Evolutionary conservation across 202 grass and related monocot genomes (phyloP), one percentile per base, ranked within the genome.

Genomic region (Panicum hallii): DNA sequence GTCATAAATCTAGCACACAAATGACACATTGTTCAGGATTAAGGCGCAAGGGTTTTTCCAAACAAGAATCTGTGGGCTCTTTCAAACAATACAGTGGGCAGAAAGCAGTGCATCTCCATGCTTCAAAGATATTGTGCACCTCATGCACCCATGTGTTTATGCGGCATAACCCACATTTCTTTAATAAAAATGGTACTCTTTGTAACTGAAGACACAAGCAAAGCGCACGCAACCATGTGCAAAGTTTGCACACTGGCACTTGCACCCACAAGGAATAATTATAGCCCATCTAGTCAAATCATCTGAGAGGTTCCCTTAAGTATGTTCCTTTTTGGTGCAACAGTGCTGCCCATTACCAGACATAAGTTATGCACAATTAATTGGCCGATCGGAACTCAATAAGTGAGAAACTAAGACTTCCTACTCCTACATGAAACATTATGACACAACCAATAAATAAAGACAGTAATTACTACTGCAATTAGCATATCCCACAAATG

Each of bases 241-340:
- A 74, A 70, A 84, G 13, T 34, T 61, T 54, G 62, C 42, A n/a
- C 48, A 61, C 13, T 44, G 54, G 74, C 55, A 61, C 74, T 77
- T 28, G 70, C 60, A 49, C 20, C 46, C 23, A 36, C 4, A 22
- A 40, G 58, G 41, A 63, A 16, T 38, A 78, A 67, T 40, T 47
- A 72, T 64, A 57, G 65, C 53, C n/a, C 57, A 83, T 73, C 23
- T 40, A 79, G 4, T 66, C 32, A 43, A 43, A 20, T 85, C 32
- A 80, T 74, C 69, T 75, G 16, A 60, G 30, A 62, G 62, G 34
- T 63, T 38, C 61, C 23, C 49, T 58, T 43, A 41, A 79, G n/a
- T 70, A 49, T 67, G 68, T 9, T 16, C 48, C 9, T 58, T 67
- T 7, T 43, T 42, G 60, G 74, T 65, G 54, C 47, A 43, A 61